Percentiles rank a stretch among this genome's conserved stretches.
These are phyloP conservation scores for Acanthamoeba healyi DNA, from an alignment of 208 protist species.

Conservation along the genomic window DNA sequence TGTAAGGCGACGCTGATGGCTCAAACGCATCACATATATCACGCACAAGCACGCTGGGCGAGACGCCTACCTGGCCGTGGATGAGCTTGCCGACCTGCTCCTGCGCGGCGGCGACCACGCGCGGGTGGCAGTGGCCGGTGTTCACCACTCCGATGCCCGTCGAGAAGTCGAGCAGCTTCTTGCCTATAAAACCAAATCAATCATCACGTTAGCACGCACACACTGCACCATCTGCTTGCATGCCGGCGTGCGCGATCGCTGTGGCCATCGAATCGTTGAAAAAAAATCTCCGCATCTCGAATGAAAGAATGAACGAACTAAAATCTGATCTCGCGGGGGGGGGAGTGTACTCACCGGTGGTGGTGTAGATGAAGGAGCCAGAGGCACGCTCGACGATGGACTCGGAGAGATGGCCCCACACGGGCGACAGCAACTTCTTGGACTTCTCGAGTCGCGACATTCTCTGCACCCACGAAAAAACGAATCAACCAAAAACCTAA, in stretches of 20 bases:
- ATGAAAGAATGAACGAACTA: too few relatives aligned
- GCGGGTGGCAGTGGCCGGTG: constrained; percentile 77
- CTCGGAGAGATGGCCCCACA: constrained; percentile 12
- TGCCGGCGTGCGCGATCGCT: too few relatives aligned
- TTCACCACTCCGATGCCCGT: constrained; percentile 76
- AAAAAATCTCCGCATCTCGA: background rate
- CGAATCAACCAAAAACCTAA: too few relatives aligned
- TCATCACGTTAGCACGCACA: too few relatives aligned
- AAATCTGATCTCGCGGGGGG: background rate
- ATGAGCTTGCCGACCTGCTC: constrained; percentile 14
- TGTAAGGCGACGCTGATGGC: background rate
- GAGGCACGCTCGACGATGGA: background rate
- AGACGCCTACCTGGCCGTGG: too few relatives aligned
- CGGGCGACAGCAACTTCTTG: constrained; percentile 35
- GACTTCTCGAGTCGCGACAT: too few relatives aligned
- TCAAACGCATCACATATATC: background rate
- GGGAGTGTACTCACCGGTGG: background rate
- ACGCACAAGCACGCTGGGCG: too few relatives aligned
- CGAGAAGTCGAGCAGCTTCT: constrained; percentile 74
- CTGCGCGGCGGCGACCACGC: constrained; percentile 69
- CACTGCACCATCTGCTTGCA: too few relatives aligned
- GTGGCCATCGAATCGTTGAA: background rate
- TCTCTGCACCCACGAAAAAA: too few relatives aligned
- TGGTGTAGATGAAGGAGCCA: constrained; percentile 21
- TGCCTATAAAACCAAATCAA: background rate